phyloP scores from a whole-genome alignment of 371 early-diverging fungal species.

The Lichtheimia hyalospora region DNA sequence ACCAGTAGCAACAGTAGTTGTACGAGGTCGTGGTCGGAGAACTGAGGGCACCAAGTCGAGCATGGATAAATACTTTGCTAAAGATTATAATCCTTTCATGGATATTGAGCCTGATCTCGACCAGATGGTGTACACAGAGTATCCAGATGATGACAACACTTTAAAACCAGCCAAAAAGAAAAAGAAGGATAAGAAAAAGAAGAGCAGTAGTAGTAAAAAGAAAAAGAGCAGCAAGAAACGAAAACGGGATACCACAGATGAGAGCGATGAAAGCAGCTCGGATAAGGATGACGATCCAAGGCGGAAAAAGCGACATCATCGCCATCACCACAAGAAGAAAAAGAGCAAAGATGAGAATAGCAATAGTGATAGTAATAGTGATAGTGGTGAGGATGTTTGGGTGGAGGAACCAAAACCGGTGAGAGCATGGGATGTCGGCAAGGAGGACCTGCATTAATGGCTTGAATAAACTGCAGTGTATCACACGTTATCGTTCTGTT shows the following conservation, averaged over 20 bases:
- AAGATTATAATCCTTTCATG: conserved; percentile 64
- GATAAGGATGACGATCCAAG: background rate
- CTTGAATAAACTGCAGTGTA: too few species aligned
- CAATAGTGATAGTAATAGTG: background rate
- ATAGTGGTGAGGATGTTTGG: background rate
- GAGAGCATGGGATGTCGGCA: conserved; percentile 19
- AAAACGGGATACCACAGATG: conserved; percentile 2
- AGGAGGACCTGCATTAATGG: background rate
- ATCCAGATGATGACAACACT: conserved; percentile 6
- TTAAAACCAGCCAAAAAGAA: conserved; percentile 21
- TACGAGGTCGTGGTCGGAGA: conserved; percentile 41
- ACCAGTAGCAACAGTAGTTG: conserved; percentile 8
- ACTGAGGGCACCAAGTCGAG: conserved; percentile 34
- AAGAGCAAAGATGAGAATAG: too few species aligned
- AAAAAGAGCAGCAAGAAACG: conserved; percentile 10
- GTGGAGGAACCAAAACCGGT: conserved; percentile 7
- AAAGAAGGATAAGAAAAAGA: conserved; percentile 24
- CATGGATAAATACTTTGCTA: conserved; percentile 75
- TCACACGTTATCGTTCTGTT: too few species aligned
- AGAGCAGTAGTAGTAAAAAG: conserved; percentile 13
- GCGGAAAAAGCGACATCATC: conserved; percentile 1
- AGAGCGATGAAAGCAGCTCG: background rate
- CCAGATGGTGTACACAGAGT: conserved; percentile 38
- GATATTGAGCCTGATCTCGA: conserved; percentile 60
- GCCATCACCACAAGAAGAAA: too few species aligned